These are phyloP conservation scores for Chaetomiaceae sp. DNA, from an alignment of 2,329 filamentous ascomycete species.

Conservation along the genomic window DNA sequence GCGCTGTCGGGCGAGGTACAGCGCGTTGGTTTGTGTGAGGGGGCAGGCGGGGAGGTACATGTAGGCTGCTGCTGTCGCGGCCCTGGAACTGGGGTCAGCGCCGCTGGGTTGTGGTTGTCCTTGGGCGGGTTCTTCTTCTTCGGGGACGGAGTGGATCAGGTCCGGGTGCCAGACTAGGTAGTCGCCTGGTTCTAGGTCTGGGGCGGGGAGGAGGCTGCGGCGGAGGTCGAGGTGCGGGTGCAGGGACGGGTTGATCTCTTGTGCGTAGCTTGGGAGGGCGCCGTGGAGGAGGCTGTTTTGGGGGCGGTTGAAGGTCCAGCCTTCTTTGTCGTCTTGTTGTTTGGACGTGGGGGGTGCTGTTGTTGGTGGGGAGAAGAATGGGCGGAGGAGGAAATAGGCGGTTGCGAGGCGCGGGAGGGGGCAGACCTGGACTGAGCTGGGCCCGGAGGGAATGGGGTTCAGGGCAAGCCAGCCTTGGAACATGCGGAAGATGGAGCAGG, in stretches of 20 bases:
- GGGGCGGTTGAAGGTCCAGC: conserved; percentile 50
- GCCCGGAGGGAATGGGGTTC: conserved; percentile 45
- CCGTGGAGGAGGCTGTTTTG: conserved; percentile 60
- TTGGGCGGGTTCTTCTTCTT: no score
- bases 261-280: conserved; percentile 62
- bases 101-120: not conserved
- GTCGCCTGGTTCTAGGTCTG: conserved; percentile 65
- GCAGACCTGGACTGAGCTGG: conserved; percentile 58
- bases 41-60: conserved; percentile 41
- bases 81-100: no score
- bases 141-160: conserved; percentile 52
- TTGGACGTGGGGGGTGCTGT: conserved; percentile 20
- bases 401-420: conserved; percentile 68
- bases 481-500: conserved; percentile 71
- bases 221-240: conserved; percentile 69
- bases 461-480: conserved; percentile 74
- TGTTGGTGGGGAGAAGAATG: conserved; percentile 56
- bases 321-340: conserved; percentile 32
- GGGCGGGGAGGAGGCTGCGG: conserved; percentile 65
- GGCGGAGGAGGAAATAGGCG: conserved; percentile 71
- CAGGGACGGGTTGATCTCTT: conserved; percentile 63
- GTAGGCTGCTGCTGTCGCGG: conserved; percentile 32
- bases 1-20: conserved; percentile 40
- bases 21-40: conserved; percentile 40
- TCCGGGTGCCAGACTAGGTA: conserved; percentile 75